A percentile compares a stretch with the other conserved stretches of the same genome.
phyloP scores from a whole-genome alignment of 1,284 basidiomycete genomes.

The Irpex sp. region DNA sequence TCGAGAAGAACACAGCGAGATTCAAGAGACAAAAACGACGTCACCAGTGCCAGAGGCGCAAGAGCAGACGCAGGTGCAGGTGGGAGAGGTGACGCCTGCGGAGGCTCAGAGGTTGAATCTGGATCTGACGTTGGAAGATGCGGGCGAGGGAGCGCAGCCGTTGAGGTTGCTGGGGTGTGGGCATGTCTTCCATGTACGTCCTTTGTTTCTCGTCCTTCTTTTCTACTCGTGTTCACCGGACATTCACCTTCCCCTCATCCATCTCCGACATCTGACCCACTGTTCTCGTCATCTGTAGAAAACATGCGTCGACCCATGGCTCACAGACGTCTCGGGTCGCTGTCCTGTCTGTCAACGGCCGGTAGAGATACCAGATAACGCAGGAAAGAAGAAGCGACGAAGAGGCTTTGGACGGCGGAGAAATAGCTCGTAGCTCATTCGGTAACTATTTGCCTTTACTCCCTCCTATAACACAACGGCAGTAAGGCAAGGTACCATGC shows the following conservation, averaged over 20 bases:
- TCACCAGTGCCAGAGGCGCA: too few species aligned
- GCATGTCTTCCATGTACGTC: slow-evolving; percentile 78
- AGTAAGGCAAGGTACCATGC: too few species aligned
- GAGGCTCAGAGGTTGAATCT: slow-evolving; percentile 36
- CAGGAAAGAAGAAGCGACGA: not conserved
- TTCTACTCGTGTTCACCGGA: too few species aligned
- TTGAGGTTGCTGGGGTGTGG: slow-evolving; percentile 69
- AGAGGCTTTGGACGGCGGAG: too few species aligned
- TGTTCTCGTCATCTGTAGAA: slow-evolving; percentile 39
- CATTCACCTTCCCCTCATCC: too few species aligned
- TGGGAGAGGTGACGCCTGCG: slow-evolving; percentile 38
- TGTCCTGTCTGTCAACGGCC: slow-evolving; percentile 74
- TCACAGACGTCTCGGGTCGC: slow-evolving; percentile 72
- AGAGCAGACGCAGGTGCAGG: slow-evolving; percentile 13
- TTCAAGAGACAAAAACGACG: too few species aligned
- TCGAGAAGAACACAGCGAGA: too few species aligned
- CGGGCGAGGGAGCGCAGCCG: slow-evolving; percentile 71
- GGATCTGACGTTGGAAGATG: slow-evolving; percentile 45
- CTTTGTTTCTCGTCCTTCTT: not conserved
- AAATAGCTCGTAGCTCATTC: too few species aligned
- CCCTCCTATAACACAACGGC: too few species aligned
- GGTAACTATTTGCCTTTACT: too few species aligned
- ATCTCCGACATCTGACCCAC: not conserved
- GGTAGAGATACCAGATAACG: slow-evolving; percentile 33
- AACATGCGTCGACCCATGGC: slow-evolving; percentile 78